Base-by-base conservation (phyloP, 1,139 yeast genomes). In the Candida sp. region DNA sequence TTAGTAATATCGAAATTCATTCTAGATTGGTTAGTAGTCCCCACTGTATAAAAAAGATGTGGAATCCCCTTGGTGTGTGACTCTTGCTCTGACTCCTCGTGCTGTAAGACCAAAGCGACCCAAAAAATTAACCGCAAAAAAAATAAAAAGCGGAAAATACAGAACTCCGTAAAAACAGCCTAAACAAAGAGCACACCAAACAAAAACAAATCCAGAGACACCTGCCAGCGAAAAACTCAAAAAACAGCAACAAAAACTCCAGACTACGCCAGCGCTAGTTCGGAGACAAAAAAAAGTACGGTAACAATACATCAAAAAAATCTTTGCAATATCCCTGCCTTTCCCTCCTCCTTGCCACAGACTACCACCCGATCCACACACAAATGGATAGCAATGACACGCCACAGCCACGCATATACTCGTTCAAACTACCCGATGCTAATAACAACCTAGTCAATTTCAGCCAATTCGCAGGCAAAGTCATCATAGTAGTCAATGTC, bases 401-500 rank as follows among this genome's bases (percentile, higher is more conserved):
- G 17, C 22, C 22, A n/a, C 38, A 34, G 8, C 31, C 39, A 6
- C 40, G 35, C 34, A 52, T 56, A 34, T 56, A 56, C 41, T 41
- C 48, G 32, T 55, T 49, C 46, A 47, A 49, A 23, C 40, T 56
- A 17, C 47, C 47, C 2, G 64, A 66, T 48, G 58, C 61, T 2
- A 44, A 55, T 8, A 55, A 59, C 7, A 47, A 57, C 11, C 26
- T 39, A 1, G 51, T 64, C 26, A 54, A 60, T 6, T 66, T 75
- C 46, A 52, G 52, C 5, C 43, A 53, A 12, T 69, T 68, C 47
- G 59, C 58, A 48, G 65, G 63, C 22, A 74, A 72, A 55, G 80
- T 77, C 3, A 65, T 77, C 22, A 48, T 77, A 5, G 60, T 76
- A 2, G 81, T 77, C 22, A 77, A 77, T 56, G 77, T 75, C n/a